Conservation (phyloP, 225 moss, liverwort and hornwort species). For the Asterella californica region DNA sequence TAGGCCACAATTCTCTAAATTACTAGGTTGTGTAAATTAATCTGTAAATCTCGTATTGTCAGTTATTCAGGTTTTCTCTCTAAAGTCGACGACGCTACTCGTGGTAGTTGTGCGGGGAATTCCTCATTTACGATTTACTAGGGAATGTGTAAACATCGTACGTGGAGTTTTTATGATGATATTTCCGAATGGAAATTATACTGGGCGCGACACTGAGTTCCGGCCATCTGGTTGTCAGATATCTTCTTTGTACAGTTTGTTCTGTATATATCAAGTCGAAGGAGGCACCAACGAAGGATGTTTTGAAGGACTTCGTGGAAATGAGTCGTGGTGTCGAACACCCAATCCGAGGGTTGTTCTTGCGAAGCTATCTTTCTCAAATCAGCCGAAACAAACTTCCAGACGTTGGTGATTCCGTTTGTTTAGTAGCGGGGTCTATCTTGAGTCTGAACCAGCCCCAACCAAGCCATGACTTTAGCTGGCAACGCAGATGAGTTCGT, state of each 20-base stretch:
- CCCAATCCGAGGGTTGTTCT: slow-evolving; percentile 86
- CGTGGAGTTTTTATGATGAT: background rate
- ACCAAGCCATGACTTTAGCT: background rate
- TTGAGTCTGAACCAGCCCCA: background rate
- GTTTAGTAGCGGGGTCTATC: background rate
- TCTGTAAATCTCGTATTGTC: too few species aligned
- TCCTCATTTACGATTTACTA: background rate
- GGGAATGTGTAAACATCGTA: background rate
- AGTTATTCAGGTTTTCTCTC: slow-evolving; percentile 23
- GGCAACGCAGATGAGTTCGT: slow-evolving; percentile 76
- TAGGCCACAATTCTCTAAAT: background rate
- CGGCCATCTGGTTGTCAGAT: slow-evolving; percentile 48
- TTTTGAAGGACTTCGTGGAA: slow-evolving; percentile 91
- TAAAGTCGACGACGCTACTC: background rate
- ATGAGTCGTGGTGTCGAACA: slow-evolving; percentile 99
- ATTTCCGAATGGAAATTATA: background rate
- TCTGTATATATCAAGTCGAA: slow-evolving; percentile 93
- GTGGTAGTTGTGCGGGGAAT: background rate
- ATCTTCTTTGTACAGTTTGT: slow-evolving; percentile 95
- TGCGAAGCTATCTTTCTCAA: slow-evolving; percentile 96
- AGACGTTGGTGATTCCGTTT: slow-evolving; percentile 65
- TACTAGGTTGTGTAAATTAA: too few species aligned
- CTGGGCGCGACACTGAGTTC: background rate
- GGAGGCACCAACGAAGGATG: slow-evolving; percentile 96
- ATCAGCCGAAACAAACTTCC: slow-evolving; percentile 93